phyloP scores from a whole-genome alignment of 176 grass and related monocot genomes.

The Tuctoria greenei region DNA sequence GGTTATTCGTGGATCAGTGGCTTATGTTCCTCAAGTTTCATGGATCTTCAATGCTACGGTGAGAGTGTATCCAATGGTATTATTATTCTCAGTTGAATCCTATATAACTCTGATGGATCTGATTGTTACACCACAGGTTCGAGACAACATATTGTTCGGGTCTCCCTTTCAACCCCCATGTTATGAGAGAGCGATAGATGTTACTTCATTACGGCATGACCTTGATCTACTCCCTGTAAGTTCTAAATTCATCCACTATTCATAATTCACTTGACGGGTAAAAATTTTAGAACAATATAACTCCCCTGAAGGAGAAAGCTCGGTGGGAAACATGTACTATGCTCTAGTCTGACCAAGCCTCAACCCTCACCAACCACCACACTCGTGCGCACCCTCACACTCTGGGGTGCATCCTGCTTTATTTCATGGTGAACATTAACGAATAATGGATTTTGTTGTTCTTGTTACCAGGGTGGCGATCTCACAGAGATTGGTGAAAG shows the following conservation, averaged over 20 bases:
- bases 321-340: neutral
- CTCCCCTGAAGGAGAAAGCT: slow-evolving; percentile 2
- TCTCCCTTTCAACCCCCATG: slow-evolving; percentile 72
- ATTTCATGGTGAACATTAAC: slow-evolving; percentile 9
- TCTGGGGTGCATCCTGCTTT: neutral
- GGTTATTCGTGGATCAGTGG: slow-evolving; percentile 70
- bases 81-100: neutral
- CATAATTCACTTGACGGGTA: neutral
- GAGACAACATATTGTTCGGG: slow-evolving; percentile 97
- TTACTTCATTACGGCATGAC: slow-evolving; percentile 81
- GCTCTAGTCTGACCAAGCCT: neutral
- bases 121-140: slow-evolving; percentile 55
- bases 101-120: slow-evolving; percentile 20
- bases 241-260: slow-evolving; percentile 25
- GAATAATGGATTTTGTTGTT: slow-evolving; percentile 29
- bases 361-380: neutral
- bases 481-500: slow-evolving; percentile 99
- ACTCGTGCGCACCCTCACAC: neutral
- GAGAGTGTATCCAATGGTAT: slow-evolving; percentile 39
- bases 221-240: slow-evolving; percentile 87
- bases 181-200: slow-evolving; percentile 73
- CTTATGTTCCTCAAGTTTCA: slow-evolving; percentile 99
- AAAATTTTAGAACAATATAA: neutral
- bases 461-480: slow-evolving; percentile 79
- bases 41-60: slow-evolving; percentile 99